These are phyloP conservation scores for Spergularia azorica DNA, from an alignment of 179 eudicot genomes.

Conservation along the genomic window DNA sequence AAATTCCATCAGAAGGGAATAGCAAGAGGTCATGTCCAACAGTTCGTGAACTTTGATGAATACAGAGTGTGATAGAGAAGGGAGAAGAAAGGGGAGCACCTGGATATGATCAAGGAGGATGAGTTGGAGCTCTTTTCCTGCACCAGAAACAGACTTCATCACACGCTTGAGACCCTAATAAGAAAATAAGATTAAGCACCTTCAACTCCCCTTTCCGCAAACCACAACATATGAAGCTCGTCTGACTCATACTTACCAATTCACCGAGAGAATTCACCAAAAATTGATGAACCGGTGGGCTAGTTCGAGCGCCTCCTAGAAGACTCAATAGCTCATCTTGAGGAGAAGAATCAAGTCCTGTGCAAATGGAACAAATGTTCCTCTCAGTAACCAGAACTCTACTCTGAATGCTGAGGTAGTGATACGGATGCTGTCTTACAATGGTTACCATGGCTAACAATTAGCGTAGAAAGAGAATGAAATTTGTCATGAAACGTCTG, in stretches of 20 bases:
- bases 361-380: slow-evolving; percentile 24
- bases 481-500: slow-evolving; percentile 82
- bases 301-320: slow-evolving; percentile 95
- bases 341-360: slow-evolving; percentile 84
- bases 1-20: not conserved
- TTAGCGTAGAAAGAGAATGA: slow-evolving; percentile 66
- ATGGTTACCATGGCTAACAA: slow-evolving; percentile 72
- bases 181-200: slow-evolving; percentile 24
- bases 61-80: slow-evolving; percentile 1
- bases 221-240: slow-evolving; percentile 14
- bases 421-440: slow-evolving; percentile 14
- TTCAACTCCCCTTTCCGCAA: not conserved
- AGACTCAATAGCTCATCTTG: slow-evolving; percentile 93
- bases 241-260: slow-evolving; percentile 60
- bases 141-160: slow-evolving; percentile 64
- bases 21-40: not conserved
- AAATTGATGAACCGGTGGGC: slow-evolving; percentile 96
- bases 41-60: not conserved
- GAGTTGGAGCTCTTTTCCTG: slow-evolving; percentile 91
- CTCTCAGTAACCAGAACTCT: not conserved
- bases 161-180: slow-evolving; percentile 89
- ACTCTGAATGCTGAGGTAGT: not conserved
- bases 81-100: slow-evolving; percentile 39
- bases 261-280: slow-evolving; percentile 93
- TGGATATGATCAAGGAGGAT: slow-evolving; percentile 90